Conservation (phyloP, 441 rosid genomes). For the Gossypium lobatum region DNA sequence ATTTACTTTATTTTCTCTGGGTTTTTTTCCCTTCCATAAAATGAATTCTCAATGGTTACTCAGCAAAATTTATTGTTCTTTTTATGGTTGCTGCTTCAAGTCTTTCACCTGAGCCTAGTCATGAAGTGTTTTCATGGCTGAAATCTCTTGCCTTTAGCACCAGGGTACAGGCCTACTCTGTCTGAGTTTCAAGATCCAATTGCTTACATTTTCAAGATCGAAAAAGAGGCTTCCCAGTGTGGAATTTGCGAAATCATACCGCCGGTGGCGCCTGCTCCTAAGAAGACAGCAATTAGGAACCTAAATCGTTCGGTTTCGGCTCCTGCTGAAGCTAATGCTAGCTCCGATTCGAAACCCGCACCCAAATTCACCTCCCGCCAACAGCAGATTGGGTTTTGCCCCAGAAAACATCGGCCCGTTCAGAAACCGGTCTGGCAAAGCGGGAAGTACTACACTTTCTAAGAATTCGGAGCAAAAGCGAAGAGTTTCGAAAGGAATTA, state of each 20-base stretch:
- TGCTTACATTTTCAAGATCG: conserved; percentile 96
- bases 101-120: conserved; percentile 34
- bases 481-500: conserved; percentile 64
- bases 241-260: conserved; percentile 98
- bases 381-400: conserved; percentile 99
- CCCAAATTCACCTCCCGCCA: conserved; percentile 95
- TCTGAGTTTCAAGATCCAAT: conserved; percentile 98
- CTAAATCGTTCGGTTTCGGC: conserved; percentile 74
- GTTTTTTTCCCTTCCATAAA: conserved; percentile 12
- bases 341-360: conserved; percentile 30
- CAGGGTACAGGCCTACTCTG: conserved; percentile 75
- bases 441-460: conserved; percentile 74
- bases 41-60: conserved; percentile 26
- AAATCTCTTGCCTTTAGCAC: conserved; percentile 84
- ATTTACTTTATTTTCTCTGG: conserved; percentile 7
- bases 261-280: conserved; percentile 65
- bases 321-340: conserved; percentile 34
- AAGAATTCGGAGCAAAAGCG: conserved; percentile 82
- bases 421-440: conserved; percentile 95
- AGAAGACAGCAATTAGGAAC: conserved; percentile 64
- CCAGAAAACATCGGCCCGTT: conserved; percentile 77
- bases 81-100: conserved; percentile 37
- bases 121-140: conserved; percentile 80
- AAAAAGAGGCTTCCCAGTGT: conserved; percentile 82
- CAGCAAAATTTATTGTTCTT: conserved; percentile 5